A percentile compares a stretch with the other conserved stretches of the same genome.
phyloP scores from a whole-genome alignment of 306 rosid genomes.

The Vachellia pachyceras region DNA sequence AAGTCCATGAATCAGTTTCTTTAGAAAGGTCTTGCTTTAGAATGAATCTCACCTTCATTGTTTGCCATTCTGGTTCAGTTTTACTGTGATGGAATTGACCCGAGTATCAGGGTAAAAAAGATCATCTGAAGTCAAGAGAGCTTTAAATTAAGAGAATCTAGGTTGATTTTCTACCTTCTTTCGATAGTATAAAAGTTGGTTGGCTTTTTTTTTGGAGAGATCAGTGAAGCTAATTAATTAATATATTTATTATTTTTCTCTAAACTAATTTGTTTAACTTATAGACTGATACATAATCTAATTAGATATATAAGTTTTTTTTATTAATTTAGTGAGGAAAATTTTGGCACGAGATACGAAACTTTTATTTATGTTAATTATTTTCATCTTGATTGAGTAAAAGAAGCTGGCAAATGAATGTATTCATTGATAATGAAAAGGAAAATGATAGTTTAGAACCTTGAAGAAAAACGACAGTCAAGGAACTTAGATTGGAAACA shows the following conservation, averaged over 20 bases:
- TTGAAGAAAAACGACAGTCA: background rate
- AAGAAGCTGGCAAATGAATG: background rate
- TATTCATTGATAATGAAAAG: background rate
- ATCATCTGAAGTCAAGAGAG: background rate
- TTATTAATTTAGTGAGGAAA: background rate
- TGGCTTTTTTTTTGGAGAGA: no score
- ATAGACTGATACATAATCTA: no score
- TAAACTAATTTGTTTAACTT: no score
- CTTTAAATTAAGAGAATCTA: background rate
- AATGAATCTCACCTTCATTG: background rate
- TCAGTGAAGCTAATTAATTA: no score
- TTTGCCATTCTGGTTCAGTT: background rate
- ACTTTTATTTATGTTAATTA: background rate
- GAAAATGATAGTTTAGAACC: background rate
- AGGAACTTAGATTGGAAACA: no score
- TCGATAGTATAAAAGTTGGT: no score
- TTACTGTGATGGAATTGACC: constrained; percentile 7
- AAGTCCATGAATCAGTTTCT: background rate
- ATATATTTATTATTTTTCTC: no score
- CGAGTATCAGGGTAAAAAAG: background rate
- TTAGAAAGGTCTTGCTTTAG: background rate
- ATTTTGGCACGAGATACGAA: background rate
- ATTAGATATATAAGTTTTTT: no score
- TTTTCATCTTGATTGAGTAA: background rate
- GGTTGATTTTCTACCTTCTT: background rate